phyloP scores from a whole-genome alignment of 2,329 filamentous ascomycete genomes.

The Tolypocladium tundrense region DNA sequence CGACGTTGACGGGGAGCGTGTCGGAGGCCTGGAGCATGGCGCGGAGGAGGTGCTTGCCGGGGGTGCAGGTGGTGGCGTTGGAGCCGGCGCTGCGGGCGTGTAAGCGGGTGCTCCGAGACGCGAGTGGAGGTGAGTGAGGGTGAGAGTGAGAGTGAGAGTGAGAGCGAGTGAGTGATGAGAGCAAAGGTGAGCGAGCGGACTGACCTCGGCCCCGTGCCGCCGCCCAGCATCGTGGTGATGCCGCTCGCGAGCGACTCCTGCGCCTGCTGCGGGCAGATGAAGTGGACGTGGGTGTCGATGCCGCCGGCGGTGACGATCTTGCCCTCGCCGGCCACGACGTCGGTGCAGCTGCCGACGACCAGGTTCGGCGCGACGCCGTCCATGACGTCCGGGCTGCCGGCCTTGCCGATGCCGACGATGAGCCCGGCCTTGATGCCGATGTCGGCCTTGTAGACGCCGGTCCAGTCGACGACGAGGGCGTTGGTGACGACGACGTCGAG shows the following conservation, averaged over 20 bases:
- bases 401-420: slow-evolving; percentile 86
- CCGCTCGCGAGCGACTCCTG: slow-evolving; percentile 75
- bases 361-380: slow-evolving; percentile 69
- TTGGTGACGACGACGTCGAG: slow-evolving; percentile 85
- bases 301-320: slow-evolving; percentile 87
- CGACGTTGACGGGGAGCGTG: slow-evolving; percentile 71
- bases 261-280: slow-evolving; percentile 89
- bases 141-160: too few species aligned
- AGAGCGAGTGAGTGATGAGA: too few species aligned
- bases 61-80: slow-evolving; percentile 88
- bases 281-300: slow-evolving; percentile 84
- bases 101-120: not conserved
- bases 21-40: slow-evolving; percentile 89
- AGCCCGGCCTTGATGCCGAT: slow-evolving; percentile 84
- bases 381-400: slow-evolving; percentile 96
- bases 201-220: slow-evolving; percentile 81
- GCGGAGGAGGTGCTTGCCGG: slow-evolving; percentile 69
- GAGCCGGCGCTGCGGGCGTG: slow-evolving; percentile 57
- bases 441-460: slow-evolving; percentile 91
- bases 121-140: too few species aligned
- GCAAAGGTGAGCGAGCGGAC: slow-evolving; percentile 7
- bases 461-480: slow-evolving; percentile 82
- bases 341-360: slow-evolving; percentile 79
- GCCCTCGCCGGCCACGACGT: slow-evolving; percentile 83
- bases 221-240: slow-evolving; percentile 83